A percentile compares a stretch with the other conserved stretches of the same genome.
phyloP scores from a whole-genome alignment of 2,329 filamentous ascomycete genomes.

The Rhytidhysteron rufulum region DNA sequence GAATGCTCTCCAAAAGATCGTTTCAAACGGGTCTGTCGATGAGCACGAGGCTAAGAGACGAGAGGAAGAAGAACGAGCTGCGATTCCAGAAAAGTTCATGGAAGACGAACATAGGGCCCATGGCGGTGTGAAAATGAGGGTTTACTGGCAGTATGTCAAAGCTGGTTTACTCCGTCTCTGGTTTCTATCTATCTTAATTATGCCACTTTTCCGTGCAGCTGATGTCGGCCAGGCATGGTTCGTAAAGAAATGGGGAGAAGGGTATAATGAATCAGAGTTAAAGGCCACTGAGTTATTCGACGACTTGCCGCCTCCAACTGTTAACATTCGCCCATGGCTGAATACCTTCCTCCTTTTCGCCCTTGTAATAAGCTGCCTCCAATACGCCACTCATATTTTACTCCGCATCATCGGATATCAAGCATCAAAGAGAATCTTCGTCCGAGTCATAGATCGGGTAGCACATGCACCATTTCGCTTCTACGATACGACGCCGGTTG shows the following conservation, averaged over 20 bases:
- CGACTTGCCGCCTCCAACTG: constrained; percentile 61
- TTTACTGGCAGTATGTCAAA: constrained; percentile 84
- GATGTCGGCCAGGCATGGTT: constrained; percentile 72
- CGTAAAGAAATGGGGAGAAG: constrained; percentile 82
- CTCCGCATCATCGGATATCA: constrained; percentile 76
- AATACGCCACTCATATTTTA: constrained; percentile 60
- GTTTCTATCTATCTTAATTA: constrained; percentile 59
- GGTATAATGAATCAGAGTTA: constrained; percentile 50
- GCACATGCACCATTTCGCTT: constrained; percentile 82
- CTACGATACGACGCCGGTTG: constrained; percentile 86
- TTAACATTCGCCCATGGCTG: constrained; percentile 71
- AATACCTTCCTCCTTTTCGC: constrained; percentile 63
- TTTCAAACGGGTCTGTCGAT: constrained; percentile 33
- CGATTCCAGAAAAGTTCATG: constrained; percentile 69
- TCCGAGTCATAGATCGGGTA: constrained; percentile 66
- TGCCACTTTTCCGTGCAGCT: constrained; percentile 60
- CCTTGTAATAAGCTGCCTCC: constrained; percentile 28
- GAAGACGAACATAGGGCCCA: constrained; percentile 72
- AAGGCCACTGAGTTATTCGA: constrained; percentile 30
- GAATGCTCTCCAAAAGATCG: constrained; percentile 38
- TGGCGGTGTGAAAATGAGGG: constrained; percentile 68
- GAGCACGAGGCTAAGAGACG: constrained; percentile 34
- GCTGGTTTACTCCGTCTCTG: constrained; percentile 75
- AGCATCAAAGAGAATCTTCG: constrained; percentile 73
- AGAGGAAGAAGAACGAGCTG: constrained; percentile 42